Percentiles rank a stretch among this genome's conserved stretches.
phyloP scores from a whole-genome alignment of 1,139 yeast genomes.

The Suhomyces bokatorum region DNA sequence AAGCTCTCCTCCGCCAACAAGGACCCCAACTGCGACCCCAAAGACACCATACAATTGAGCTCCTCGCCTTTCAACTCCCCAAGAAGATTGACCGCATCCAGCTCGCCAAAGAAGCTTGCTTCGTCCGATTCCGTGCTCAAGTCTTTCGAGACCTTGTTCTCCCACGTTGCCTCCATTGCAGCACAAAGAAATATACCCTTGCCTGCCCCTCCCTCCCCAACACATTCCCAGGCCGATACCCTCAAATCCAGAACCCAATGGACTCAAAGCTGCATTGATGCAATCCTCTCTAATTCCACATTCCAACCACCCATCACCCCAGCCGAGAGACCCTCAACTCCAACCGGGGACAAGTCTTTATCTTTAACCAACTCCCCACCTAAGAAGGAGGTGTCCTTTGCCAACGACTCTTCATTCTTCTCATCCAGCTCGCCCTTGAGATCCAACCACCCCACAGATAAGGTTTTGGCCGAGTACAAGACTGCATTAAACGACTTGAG shows the following conservation, averaged over 20 bases:
- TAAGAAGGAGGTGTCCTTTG: conserved; percentile 3
- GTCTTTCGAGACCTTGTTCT: conserved; percentile 47
- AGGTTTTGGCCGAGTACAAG: conserved; percentile 43
- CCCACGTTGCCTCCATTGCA: conserved; percentile 55
- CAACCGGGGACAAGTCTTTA: not conserved
- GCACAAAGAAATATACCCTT: conserved; percentile 50
- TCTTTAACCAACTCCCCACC: conserved; percentile 3
- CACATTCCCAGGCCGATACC: conserved; percentile 23
- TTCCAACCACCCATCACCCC: conserved; percentile 5
- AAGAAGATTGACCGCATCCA: conserved; percentile 4
- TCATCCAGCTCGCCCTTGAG: conserved; percentile 24
- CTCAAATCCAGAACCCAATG: conserved; percentile 43
- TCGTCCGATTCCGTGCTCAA: conserved; percentile 14
- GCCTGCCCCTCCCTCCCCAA: conserved; percentile 44
- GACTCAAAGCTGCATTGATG: conserved; percentile 56
- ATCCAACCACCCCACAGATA: conserved; percentile 22
- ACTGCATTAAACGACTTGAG: conserved; percentile 62
- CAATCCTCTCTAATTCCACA: conserved; percentile 21
- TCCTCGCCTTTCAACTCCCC: conserved; percentile 15
- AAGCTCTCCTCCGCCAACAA: conserved; percentile 21
- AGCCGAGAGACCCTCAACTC: conserved; percentile 4
- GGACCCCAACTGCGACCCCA: conserved; percentile 5
- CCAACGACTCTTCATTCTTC: conserved; percentile 28
- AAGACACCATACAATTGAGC: not conserved
- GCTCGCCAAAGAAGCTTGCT: conserved; percentile 9